Evolutionary conservation across 2,329 filamentous ascomycete species (phyloP), one percentile per base, ranked within the genome.

Genomic region (Domatiomyces globalis): DNA sequence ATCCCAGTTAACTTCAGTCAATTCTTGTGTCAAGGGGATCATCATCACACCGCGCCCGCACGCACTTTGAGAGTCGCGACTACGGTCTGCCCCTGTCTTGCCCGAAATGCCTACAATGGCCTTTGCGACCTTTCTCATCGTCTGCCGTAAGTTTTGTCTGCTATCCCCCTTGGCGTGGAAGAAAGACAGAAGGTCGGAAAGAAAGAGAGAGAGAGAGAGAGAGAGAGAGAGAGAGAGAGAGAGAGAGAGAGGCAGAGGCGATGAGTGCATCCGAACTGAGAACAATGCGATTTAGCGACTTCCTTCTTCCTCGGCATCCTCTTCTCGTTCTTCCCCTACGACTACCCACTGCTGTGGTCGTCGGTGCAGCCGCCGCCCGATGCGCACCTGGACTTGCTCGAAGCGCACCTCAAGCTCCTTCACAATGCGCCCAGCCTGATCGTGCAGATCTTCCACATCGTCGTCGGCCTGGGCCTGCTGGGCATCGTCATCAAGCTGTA

Each of bases 291-390:
- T 47, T 39, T 62, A 89, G 85, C 85, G 58, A 88, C 85, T 59
- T 95, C 87, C 69, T 98, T 98, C 79, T 95, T 96, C 79, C 84
- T 98, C 58, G 92, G 92, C 62, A 88, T 96, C 68, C 83, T 98
- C 69, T 98, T 96, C 78, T 88, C 88, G 62, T 82, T 83, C 57
- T 94, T 96, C 70, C 89, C 92, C 55, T 98, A 96, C 75, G 92
- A 73, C 64, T 73, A 73, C 60, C 70, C 70, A 12, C 68, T 73
- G 49, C 68, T 73, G 5, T 73, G 70, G 70, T 71, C 69, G 20
- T 65, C 67, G 4, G 58, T 61, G 7, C 20, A 18, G 9, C 63
- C 67, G 0, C 70, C 69, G 5, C 65, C 69, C 4, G 49, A 63
- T n/a, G 61, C 76, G 44, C 94, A 90, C 77, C 89, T 86, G 66